Evolutionary conservation across 2,329 filamentous ascomycete genomes (phyloP).

Genomic region (Colletotrichum eremochloae): DNA sequence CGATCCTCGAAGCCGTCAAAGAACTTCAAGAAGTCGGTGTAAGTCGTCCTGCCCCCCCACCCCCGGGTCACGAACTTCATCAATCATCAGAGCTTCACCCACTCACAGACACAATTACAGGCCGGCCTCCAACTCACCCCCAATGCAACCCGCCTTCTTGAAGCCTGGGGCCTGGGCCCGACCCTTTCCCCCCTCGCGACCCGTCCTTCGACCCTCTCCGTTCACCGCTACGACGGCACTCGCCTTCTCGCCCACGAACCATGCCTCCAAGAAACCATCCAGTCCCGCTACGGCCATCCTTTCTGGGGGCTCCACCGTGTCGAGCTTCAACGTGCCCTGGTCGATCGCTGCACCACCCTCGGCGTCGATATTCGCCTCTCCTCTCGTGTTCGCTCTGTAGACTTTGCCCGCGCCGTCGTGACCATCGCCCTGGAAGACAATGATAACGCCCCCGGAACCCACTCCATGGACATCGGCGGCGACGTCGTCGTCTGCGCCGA

Average conservation of each 20-base stretch:
- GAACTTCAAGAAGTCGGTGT: slow-evolving; percentile 44
- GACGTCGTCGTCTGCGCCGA: slow-evolving; percentile 64
- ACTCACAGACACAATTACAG: slow-evolving; percentile 21
- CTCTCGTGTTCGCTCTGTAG: slow-evolving; percentile 28
- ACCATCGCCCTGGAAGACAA: slow-evolving; percentile 47
- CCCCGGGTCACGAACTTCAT: not conserved
- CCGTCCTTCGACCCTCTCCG: slow-evolving; percentile 40
- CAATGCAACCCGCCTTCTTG: slow-evolving; percentile 41
- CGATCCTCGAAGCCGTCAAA: slow-evolving; percentile 43
- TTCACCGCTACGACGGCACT: slow-evolving; percentile 43
- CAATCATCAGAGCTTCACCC: not conserved
- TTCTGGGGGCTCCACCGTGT: slow-evolving; percentile 65
- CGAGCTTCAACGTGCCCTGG: slow-evolving; percentile 60
- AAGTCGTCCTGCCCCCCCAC: slow-evolving; percentile 4
- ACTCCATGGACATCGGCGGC: slow-evolving; percentile 46
- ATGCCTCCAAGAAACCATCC: slow-evolving; percentile 31
- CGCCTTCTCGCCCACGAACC: slow-evolving; percentile 41
- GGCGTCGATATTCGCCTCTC: slow-evolving; percentile 50
- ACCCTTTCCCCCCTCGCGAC: slow-evolving; percentile 37
- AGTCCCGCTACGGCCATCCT: slow-evolving; percentile 46
- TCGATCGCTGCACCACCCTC: slow-evolving; percentile 54
- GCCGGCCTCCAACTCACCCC: slow-evolving; percentile 43
- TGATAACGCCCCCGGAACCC: slow-evolving; percentile 43
- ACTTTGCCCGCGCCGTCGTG: slow-evolving; percentile 45
- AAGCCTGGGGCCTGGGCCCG: slow-evolving; percentile 37